Conservation (phyloP, 1,139 yeast genomes). For the Ogataea hybrid region DNA sequence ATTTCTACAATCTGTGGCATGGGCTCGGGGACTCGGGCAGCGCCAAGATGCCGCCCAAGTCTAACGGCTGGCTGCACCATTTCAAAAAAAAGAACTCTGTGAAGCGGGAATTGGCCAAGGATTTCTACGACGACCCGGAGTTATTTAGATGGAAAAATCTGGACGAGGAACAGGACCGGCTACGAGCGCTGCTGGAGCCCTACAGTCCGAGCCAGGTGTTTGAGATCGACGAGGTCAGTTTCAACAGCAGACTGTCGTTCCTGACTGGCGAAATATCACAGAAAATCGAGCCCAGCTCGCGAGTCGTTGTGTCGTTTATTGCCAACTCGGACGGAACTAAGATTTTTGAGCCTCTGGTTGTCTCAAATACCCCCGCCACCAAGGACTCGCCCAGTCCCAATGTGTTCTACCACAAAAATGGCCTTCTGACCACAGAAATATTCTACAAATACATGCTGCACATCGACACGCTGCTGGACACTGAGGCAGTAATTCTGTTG, state of each 20-base stretch:
- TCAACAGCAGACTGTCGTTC: constrained; percentile 23
- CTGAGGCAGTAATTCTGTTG: constrained; percentile 28
- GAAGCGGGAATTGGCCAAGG: constrained; percentile 26
- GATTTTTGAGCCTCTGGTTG: constrained; percentile 27
- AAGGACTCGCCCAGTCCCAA: constrained; percentile 11
- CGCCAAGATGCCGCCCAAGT: constrained; percentile 22
- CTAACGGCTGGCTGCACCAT: constrained; percentile 39
- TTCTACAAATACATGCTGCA: constrained; percentile 33
- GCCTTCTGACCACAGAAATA: constrained; percentile 32
- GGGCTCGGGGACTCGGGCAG: constrained; percentile 6
- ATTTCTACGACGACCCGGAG: constrained; percentile 19
- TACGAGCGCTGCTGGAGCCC: constrained; percentile 8
- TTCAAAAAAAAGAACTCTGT: constrained; percentile 32
- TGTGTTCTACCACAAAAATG: constrained; percentile 23
- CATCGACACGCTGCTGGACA: constrained; percentile 22
- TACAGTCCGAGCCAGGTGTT: constrained; percentile 23
- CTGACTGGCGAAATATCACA: constrained; percentile 15
- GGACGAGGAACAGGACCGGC: constrained; percentile 19
- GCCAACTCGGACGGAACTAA: constrained; percentile 29
- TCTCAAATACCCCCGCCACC: constrained; percentile 19
- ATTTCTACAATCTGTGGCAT: constrained; percentile 25
- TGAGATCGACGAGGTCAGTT: constrained; percentile 28
- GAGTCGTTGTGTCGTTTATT: constrained; percentile 26
- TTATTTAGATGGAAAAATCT: constrained; percentile 15
- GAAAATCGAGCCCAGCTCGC: constrained; percentile 14